These are phyloP conservation scores for Dactylellina cionopaga DNA, from an alignment of 2,329 filamentous ascomycete species.

Conservation along the genomic window DNA sequence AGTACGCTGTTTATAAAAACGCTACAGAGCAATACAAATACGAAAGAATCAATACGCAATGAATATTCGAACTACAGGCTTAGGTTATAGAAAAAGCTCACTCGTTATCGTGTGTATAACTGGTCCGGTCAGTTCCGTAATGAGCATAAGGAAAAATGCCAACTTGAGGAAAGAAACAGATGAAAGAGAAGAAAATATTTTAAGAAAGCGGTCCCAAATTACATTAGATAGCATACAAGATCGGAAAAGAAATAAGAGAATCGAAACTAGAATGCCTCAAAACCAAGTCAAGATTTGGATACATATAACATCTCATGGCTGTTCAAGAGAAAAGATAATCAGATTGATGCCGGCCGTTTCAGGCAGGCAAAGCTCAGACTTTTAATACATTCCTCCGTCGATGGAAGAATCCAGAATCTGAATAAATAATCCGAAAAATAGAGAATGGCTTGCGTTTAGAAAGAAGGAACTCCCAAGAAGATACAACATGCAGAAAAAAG, in stretches of 20 bases:
- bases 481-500: background rate
- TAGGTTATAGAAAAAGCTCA: no score
- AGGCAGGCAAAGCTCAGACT: background rate
- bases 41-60: background rate
- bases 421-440: no score
- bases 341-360: background rate
- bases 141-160: no score
- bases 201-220: background rate
- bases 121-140: no score
- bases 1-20: no score
- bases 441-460: no score
- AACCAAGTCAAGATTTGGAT: no score
- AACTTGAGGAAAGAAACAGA: background rate
- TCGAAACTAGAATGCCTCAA: background rate
- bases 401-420: background rate
- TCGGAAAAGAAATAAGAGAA: background rate
- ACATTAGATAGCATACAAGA: constrained; percentile 18
- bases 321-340: background rate
- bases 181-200: background rate
- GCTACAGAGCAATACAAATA: no score
- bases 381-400: constrained; percentile 10
- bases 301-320: no score
- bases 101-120: no score
- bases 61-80: background rate
- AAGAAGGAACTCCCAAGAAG: background rate